A percentile compares a stretch with the other conserved stretches of the same genome.
These are phyloP conservation scores for Chaetothyriales sp. DNA, from an alignment of 2,329 filamentous ascomycete species.

Conservation along the genomic window DNA sequence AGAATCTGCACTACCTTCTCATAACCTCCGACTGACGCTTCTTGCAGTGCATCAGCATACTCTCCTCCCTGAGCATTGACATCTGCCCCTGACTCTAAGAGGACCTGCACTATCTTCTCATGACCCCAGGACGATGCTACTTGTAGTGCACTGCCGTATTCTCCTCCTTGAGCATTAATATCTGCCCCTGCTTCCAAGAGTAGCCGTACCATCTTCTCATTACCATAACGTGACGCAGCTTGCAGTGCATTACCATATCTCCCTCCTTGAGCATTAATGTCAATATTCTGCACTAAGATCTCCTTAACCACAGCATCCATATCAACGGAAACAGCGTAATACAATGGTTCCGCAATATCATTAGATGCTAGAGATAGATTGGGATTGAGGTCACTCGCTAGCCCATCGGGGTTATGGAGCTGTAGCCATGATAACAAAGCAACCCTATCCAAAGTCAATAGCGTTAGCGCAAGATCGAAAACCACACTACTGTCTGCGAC, in stretches of 20 bases:
- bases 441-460: background rate
- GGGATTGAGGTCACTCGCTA: background rate
- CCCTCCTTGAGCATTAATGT: conserved; percentile 13
- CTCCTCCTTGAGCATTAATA: conserved; percentile 7
- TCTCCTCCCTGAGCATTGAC: conserved; percentile 1
- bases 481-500: background rate
- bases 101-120: conserved; percentile 4
- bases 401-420: conserved; percentile 1
- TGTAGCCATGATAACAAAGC: conserved; percentile 3
- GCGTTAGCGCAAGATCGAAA: conserved; percentile 1
- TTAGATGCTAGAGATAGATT: background rate
- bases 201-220: conserved; percentile 5
- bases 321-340: conserved; percentile 3
- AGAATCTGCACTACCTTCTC: background rate
- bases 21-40: conserved; percentile 1
- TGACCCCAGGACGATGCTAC: conserved; percentile 1
- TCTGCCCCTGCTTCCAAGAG: conserved; percentile 2
- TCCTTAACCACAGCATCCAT: conserved; percentile 1
- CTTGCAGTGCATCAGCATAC: conserved; percentile 5
- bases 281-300: conserved; percentile 1
- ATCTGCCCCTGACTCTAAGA: conserved; percentile 8
- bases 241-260: conserved; percentile 7
- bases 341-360: conserved; percentile 1
- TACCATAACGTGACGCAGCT: conserved; percentile 7
- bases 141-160: conserved; percentile 14